A percentile compares a stretch with the other conserved stretches of the same genome.
phyloP scores from a whole-genome alignment of 805 yeast species.

The Cyberlindnera mrakii region DNA sequence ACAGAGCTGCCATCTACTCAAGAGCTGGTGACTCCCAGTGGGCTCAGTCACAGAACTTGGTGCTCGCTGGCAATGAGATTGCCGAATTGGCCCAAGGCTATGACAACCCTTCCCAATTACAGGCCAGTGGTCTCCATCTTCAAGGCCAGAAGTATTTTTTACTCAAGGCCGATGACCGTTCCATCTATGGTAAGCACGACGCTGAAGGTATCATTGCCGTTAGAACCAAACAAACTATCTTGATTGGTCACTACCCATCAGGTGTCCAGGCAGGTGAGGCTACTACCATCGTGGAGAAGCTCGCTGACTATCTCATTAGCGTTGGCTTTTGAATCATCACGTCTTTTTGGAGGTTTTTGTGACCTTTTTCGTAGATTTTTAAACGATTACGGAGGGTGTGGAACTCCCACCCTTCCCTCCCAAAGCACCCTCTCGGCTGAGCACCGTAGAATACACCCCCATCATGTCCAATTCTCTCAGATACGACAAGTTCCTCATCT shows the following conservation, averaged over 20 bases:
- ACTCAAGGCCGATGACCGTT: slow-evolving; percentile 84
- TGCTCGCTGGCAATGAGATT: slow-evolving; percentile 65
- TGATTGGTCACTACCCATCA: slow-evolving; percentile 91
- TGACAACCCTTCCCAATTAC: slow-evolving; percentile 71
- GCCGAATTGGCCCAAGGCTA: slow-evolving; percentile 71
- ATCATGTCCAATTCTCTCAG: background rate
- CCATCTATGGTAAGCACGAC: slow-evolving; percentile 88
- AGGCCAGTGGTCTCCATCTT: slow-evolving; percentile 79
- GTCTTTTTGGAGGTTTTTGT: background rate
- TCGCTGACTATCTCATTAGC: slow-evolving; percentile 90
- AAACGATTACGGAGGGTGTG: too few relatives aligned
- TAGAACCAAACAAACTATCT: slow-evolving; percentile 87
- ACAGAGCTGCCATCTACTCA: slow-evolving; percentile 88
- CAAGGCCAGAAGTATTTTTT: slow-evolving; percentile 84
- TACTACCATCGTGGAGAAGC: slow-evolving; percentile 86
- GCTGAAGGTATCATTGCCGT: slow-evolving; percentile 87
- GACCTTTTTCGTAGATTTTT: background rate
- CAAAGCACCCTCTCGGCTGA: too few relatives aligned
- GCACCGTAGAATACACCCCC: too few relatives aligned
- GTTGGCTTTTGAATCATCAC: slow-evolving; percentile 58
- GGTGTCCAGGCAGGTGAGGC: slow-evolving; percentile 94
- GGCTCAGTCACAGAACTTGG: slow-evolving; percentile 76
- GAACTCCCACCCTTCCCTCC: too few relatives aligned
- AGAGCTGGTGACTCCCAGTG: slow-evolving; percentile 92
- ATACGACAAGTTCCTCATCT: slow-evolving; percentile 44